These are phyloP conservation scores for Globisporangium okanoganense DNA, from an alignment of 352 stramenopile genomes.

Conservation along the genomic window DNA sequence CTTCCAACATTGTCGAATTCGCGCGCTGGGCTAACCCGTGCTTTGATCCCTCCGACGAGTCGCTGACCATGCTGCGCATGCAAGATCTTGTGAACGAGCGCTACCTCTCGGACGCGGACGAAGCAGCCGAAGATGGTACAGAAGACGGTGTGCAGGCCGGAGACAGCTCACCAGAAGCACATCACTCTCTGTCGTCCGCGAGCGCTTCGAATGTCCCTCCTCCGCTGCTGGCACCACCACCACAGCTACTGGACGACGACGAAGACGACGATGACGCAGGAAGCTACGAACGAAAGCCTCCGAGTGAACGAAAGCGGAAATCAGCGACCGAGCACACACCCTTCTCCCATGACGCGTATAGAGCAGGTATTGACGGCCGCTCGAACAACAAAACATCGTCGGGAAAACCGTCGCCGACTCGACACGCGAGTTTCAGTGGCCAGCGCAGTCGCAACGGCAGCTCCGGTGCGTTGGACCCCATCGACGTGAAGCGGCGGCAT, in stretches of 20 bases:
- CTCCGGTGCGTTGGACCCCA: not conserved
- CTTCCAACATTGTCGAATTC: not conserved
- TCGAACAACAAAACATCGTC: constrained; percentile 1
- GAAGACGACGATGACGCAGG: not conserved
- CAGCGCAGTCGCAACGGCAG: not conserved
- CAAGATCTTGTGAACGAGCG: constrained; percentile 3
- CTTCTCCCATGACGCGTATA: not conserved
- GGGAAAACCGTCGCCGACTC: not conserved
- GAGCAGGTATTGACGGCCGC: not conserved
- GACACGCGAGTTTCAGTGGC: not conserved
- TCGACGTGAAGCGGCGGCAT: not conserved
- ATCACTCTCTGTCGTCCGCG: not conserved
- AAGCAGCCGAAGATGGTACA: not conserved
- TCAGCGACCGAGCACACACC: not conserved
- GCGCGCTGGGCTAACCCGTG: not conserved
- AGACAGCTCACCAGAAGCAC: not conserved
- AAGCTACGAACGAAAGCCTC: not conserved
- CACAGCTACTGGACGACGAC: too few species aligned
- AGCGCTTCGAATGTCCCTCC: not conserved
- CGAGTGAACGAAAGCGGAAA: not conserved
- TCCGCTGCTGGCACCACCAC: not conserved
- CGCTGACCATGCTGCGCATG: not conserved
- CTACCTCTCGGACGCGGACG: not conserved
- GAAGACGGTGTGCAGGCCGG: not conserved
- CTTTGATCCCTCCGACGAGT: not conserved